Conservation (phyloP, 2,329 filamentous ascomycete species). For the Lachnellula arida region DNA sequence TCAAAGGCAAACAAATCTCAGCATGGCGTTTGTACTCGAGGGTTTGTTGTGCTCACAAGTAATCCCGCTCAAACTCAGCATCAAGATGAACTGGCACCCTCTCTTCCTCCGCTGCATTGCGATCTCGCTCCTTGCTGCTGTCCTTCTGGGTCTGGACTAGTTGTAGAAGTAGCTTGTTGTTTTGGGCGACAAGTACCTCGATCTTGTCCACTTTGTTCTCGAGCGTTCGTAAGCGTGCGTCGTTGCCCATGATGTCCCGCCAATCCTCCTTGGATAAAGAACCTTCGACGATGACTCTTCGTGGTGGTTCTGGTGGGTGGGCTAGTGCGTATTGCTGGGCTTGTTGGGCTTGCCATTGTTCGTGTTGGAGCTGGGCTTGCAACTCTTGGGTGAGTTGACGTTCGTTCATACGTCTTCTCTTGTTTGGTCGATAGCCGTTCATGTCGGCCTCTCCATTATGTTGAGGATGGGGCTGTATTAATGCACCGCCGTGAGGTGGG, state of each 20-base stretch:
- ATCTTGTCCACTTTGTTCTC: constrained; percentile 32
- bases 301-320: constrained; percentile 24
- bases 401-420: constrained; percentile 27
- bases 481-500: constrained; percentile 10
- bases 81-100: constrained; percentile 32
- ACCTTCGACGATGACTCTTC: constrained; percentile 29
- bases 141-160: constrained; percentile 24
- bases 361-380: constrained; percentile 25
- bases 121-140: constrained; percentile 21
- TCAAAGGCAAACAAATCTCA: constrained; percentile 21
- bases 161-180: constrained; percentile 31
- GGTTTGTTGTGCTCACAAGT: constrained; percentile 27
- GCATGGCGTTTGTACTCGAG: constrained; percentile 14
- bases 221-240: constrained; percentile 27
- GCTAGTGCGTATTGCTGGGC: constrained; percentile 14
- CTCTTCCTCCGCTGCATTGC: constrained; percentile 24
- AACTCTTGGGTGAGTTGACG: constrained; percentile 21
- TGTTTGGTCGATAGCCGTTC: constrained; percentile 27
- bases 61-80: constrained; percentile 33
- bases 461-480: constrained; percentile 17
- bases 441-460: constrained; percentile 22
- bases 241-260: constrained; percentile 32
- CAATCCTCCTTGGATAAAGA: constrained; percentile 32
- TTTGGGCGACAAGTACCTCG: constrained; percentile 29
- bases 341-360: constrained; percentile 17